Percentiles rank a stretch among this genome's conserved stretches.
Conservation (phyloP, 441 rosid species). For the Dalechampia spathulata region DNA sequence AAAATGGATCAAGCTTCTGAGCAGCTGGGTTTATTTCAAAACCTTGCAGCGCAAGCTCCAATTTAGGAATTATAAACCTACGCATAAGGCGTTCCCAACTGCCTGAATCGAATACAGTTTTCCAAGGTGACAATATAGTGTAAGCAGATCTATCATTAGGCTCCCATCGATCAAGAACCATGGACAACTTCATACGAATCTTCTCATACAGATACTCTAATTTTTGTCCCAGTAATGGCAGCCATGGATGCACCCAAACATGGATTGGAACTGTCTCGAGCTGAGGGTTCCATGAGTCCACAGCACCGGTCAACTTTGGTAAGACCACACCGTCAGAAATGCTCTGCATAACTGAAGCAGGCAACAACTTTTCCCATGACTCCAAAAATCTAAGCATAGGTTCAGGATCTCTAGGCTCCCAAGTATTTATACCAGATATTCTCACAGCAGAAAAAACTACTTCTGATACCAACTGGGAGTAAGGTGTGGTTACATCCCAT, state of each 20-base stretch:
- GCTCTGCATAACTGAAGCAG: slow-evolving; percentile 52
- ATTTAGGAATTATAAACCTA: slow-evolving; percentile 79
- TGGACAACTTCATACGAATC: slow-evolving; percentile 72
- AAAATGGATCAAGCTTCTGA: slow-evolving; percentile 64
- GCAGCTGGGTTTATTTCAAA: slow-evolving; percentile 71
- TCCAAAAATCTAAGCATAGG: slow-evolving; percentile 85
- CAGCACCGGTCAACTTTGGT: slow-evolving; percentile 68
- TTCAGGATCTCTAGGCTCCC: slow-evolving; percentile 92
- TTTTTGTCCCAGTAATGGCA: slow-evolving; percentile 66
- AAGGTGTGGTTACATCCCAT: slow-evolving; percentile 60
- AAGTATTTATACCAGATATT: slow-evolving; percentile 72
- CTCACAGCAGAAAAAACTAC: slow-evolving; percentile 76
- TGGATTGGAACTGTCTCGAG: slow-evolving; percentile 76
- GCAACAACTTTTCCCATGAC: slow-evolving; percentile 64
- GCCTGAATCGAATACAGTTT: slow-evolving; percentile 68
- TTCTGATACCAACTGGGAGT: slow-evolving; percentile 64
- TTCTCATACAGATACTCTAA: slow-evolving; percentile 68
- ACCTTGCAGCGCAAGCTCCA: slow-evolving; percentile 75
- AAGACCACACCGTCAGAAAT: slow-evolving; percentile 54
- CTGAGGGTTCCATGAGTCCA: slow-evolving; percentile 78
- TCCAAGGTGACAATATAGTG: slow-evolving; percentile 91
- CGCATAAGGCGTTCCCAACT: slow-evolving; percentile 94
- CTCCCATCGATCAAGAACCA: slow-evolving; percentile 83
- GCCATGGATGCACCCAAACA: slow-evolving; percentile 95
- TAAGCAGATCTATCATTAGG: slow-evolving; percentile 78